Percentiles rank a stretch among this genome's conserved stretches.
These are phyloP conservation scores for Plectosphaerella sp. DNA, from an alignment of 2,329 filamentous ascomycete species.

Conservation along the genomic window DNA sequence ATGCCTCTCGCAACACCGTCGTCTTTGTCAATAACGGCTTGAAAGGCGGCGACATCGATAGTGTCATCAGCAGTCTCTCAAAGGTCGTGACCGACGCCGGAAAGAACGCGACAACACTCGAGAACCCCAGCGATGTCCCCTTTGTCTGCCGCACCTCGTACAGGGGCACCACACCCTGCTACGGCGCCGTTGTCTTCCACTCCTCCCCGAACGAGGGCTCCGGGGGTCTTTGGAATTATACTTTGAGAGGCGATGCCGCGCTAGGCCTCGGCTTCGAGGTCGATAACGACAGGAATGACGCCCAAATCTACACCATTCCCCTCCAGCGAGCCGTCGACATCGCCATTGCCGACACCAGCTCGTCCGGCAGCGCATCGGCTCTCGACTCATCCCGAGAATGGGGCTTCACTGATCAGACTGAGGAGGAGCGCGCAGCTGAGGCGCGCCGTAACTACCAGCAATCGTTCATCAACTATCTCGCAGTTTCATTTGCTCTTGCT, in stretches of 20 bases:
- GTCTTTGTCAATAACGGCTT: slow-evolving; percentile 75
- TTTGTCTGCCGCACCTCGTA: slow-evolving; percentile 53
- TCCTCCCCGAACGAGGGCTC: slow-evolving; percentile 61
- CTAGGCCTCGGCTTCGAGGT: slow-evolving; percentile 53
- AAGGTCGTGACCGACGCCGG: slow-evolving; percentile 12
- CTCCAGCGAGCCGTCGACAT: slow-evolving; percentile 65
- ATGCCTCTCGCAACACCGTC: slow-evolving; percentile 54
- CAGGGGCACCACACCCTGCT: slow-evolving; percentile 65
- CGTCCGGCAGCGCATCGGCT: background rate
- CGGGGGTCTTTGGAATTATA: slow-evolving; percentile 63
- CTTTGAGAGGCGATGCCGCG: slow-evolving; percentile 58
- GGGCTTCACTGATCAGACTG: slow-evolving; percentile 26
- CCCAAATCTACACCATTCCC: slow-evolving; percentile 62
- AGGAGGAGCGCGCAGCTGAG: slow-evolving; percentile 48
- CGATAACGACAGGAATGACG: slow-evolving; percentile 52
- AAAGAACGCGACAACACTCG: slow-evolving; percentile 16
- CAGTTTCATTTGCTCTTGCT: slow-evolving; percentile 63
- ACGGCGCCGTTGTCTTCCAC: slow-evolving; percentile 67
- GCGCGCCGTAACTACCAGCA: slow-evolving; percentile 59
- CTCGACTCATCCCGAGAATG: slow-evolving; percentile 13
- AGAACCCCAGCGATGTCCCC: slow-evolving; percentile 21
- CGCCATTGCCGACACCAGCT: slow-evolving; percentile 45
- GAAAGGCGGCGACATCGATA: slow-evolving; percentile 65
- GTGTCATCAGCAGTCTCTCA: slow-evolving; percentile 61
- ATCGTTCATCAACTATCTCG: slow-evolving; percentile 60